phyloP scores from a whole-genome alignment of 2,329 filamentous ascomycete species.

The Arthrobotrys sphaeroides region DNA sequence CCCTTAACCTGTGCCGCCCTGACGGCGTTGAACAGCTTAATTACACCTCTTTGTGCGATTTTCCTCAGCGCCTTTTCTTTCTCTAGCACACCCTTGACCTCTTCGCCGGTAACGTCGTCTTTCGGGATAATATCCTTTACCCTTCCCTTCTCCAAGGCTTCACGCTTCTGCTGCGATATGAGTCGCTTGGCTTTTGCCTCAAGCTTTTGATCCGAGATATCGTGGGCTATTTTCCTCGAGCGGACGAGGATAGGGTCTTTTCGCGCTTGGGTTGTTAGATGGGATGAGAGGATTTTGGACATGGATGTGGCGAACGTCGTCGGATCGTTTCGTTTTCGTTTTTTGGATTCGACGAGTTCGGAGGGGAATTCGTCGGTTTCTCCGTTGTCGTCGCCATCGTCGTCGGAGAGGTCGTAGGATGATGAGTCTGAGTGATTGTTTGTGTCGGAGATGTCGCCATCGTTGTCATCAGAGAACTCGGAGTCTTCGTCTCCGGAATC shows the following conservation, averaged over 20 bases:
- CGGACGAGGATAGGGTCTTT: conserved; percentile 91
- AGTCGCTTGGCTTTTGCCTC: conserved; percentile 83
- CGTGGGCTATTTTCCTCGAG: conserved; percentile 76
- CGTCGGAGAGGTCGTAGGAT: conserved; percentile 59
- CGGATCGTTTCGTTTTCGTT: conserved; percentile 85
- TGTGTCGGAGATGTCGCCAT: conserved; percentile 61
- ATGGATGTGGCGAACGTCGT: conserved; percentile 90
- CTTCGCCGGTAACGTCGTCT: conserved; percentile 60
- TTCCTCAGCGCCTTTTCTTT: conserved; percentile 60
- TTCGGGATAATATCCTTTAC: conserved; percentile 80
- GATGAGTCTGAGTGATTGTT: conserved; percentile 59
- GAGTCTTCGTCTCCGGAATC: conserved; percentile 8
- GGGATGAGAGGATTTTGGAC: conserved; percentile 89
- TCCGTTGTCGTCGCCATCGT: conserved; percentile 63
- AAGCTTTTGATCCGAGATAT: conserved; percentile 67
- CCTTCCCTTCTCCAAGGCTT: conserved; percentile 83
- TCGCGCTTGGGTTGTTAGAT: conserved; percentile 81
- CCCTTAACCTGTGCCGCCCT: conserved; percentile 90
- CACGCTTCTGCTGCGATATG: conserved; percentile 80
- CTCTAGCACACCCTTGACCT: conserved; percentile 66
- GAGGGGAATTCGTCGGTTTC: conserved; percentile 60
- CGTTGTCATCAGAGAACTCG: conserved; percentile 37
- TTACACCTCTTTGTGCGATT: conserved; percentile 66
- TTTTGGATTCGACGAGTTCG: conserved; percentile 62
- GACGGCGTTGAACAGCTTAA: conserved; percentile 96